Percentiles rank a stretch among this genome's conserved stretches.
These are phyloP conservation scores for Trichoderma simmonsii DNA, from an alignment of 2,329 filamentous ascomycete genomes.

Conservation along the genomic window DNA sequence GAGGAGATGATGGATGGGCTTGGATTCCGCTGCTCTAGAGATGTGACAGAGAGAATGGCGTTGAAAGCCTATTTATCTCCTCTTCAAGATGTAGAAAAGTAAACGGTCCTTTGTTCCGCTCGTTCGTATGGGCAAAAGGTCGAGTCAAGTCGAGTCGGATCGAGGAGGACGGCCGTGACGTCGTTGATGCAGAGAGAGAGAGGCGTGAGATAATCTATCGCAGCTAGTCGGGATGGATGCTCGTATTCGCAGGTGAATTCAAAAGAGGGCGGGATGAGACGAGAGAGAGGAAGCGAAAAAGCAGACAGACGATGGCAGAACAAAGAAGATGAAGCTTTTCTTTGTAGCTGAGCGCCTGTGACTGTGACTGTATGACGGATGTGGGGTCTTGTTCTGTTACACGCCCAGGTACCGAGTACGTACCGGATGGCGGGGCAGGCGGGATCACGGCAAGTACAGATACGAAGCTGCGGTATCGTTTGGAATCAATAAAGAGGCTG, in stretches of 20 bases:
- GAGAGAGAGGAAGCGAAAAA: not conserved
- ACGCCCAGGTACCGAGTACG: not conserved
- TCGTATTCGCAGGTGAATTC: not conserved
- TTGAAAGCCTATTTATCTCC: too few relatives aligned
- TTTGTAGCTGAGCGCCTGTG: not conserved
- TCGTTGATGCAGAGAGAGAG: not conserved
- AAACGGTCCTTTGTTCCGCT: not conserved
- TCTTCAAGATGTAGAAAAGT: not conserved
- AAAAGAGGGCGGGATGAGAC: not conserved
- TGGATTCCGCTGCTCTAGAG: not conserved
- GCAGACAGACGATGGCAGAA: not conserved
- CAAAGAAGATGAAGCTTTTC: not conserved
- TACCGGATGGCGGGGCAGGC: not conserved
- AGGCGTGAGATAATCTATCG: not conserved
- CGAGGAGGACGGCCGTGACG: not conserved
- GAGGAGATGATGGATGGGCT: not conserved
- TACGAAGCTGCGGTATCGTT: not conserved
- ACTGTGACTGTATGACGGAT: constrained; percentile 4
- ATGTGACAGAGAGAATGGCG: not conserved
- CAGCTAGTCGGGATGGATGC: not conserved
- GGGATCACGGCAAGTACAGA: not conserved
- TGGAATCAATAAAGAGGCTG: not conserved
- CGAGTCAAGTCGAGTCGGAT: not conserved
- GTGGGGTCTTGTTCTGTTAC: not conserved
- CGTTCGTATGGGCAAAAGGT: not conserved